phyloP scores from a whole-genome alignment of 116 monocot genomes.

The Phalaenopsis hybrid region DNA sequence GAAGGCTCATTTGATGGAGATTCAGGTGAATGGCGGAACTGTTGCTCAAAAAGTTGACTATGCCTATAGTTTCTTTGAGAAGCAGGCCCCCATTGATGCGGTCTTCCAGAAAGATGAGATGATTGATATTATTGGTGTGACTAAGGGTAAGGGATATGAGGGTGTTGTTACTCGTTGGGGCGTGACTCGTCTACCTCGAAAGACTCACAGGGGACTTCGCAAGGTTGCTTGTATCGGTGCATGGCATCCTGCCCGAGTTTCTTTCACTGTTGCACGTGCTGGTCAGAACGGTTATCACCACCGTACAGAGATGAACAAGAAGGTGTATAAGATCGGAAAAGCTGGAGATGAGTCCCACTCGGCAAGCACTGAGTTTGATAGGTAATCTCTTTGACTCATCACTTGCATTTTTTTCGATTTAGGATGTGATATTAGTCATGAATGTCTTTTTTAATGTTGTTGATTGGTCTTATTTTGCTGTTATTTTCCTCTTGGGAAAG shows the following conservation, averaged over 20 bases:
- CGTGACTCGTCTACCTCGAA: slow-evolving; percentile 34
- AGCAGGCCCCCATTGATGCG: slow-evolving; percentile 35
- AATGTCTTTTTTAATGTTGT: background rate
- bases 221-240: slow-evolving; percentile 42
- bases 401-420: background rate
- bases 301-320: slow-evolving; percentile 44
- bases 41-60: slow-evolving; percentile 35
- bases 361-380: slow-evolving; percentile 29
- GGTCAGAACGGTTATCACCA: slow-evolving; percentile 43
- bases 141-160: slow-evolving; percentile 45
- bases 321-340: slow-evolving; percentile 32
- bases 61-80: slow-evolving; percentile 34
- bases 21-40: slow-evolving; percentile 40
- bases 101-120: slow-evolving; percentile 43
- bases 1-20: slow-evolving; percentile 45
- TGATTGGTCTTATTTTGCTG: background rate
- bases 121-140: slow-evolving; percentile 40
- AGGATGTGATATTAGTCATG: background rate
- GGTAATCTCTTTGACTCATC: slow-evolving; percentile 2
- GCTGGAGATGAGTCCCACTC: slow-evolving; percentile 24
- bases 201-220: slow-evolving; percentile 34
- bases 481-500: background rate
- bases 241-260: slow-evolving; percentile 37
- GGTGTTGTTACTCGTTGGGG: slow-evolving; percentile 44
- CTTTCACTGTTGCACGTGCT: slow-evolving; percentile 35